These are phyloP conservation scores for Rhizopogon hawkerae DNA, from an alignment of 1,284 basidiomycete species.

Conservation along the genomic window DNA sequence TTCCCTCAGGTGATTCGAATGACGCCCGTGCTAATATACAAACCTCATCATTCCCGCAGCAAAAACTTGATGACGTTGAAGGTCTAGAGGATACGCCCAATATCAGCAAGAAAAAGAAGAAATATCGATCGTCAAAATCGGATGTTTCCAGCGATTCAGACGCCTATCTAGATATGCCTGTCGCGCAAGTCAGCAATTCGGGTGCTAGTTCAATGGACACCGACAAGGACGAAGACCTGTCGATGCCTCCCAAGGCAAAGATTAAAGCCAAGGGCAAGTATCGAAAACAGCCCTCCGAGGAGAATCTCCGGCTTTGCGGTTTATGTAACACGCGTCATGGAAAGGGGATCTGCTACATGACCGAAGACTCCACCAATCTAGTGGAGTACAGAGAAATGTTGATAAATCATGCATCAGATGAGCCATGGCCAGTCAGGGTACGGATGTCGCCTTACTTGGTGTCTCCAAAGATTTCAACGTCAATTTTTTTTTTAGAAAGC, in stretches of 20 bases:
- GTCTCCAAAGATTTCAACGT: constrained; percentile 9
- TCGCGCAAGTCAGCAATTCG: constrained; percentile 14
- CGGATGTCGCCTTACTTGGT: constrained; percentile 14
- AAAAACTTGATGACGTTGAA: constrained; percentile 27
- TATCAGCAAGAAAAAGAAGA: constrained; percentile 22
- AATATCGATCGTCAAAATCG: constrained; percentile 16
- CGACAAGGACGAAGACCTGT: constrained; percentile 3
- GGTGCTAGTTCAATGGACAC: constrained; percentile 20
- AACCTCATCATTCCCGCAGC: constrained; percentile 17
- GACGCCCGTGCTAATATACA: background rate
- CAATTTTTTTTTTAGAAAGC: constrained; percentile 33
- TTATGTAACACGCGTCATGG: constrained; percentile 54
- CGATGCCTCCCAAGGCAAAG: constrained; percentile 4
- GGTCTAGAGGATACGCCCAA: constrained; percentile 20
- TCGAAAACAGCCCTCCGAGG: constrained; percentile 12
- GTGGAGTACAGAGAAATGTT: constrained; percentile 61
- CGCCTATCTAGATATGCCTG: constrained; percentile 19
- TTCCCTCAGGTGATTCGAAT: constrained; percentile 39
- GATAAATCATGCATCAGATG: constrained; percentile 50
- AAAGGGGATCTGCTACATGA: constrained; percentile 52
- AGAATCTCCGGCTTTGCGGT: constrained; percentile 36
- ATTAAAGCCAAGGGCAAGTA: constrained; percentile 12
- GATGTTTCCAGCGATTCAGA: constrained; percentile 25
- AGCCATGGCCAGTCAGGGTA: constrained; percentile 57
- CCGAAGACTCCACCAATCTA: constrained; percentile 52